phyloP scores from a whole-genome alignment of 1,139 yeast genomes.

The Pichia sp. region DNA sequence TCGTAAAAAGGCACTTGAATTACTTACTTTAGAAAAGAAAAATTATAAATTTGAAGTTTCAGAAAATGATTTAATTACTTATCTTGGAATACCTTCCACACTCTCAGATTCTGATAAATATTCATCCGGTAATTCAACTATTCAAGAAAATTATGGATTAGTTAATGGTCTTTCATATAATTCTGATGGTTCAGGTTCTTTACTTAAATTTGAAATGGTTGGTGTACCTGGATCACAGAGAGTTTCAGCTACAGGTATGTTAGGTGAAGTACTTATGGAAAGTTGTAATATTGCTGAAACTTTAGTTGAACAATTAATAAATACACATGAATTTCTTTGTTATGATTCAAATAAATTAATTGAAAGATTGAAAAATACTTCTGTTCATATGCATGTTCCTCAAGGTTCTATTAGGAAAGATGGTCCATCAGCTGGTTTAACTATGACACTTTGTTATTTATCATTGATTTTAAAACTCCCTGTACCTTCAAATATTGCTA shows the following conservation, averaged over 20 bases:
- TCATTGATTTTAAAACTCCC: slow-evolving; percentile 64
- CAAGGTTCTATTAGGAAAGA: slow-evolving; percentile 85
- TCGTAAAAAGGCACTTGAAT: slow-evolving; percentile 77
- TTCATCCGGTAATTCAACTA: slow-evolving; percentile 24
- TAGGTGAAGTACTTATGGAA: slow-evolving; percentile 79
- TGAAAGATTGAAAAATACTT: slow-evolving; percentile 44
- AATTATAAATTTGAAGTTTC: slow-evolving; percentile 36
- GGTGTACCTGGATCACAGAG: slow-evolving; percentile 44
- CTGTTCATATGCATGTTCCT: slow-evolving; percentile 81
- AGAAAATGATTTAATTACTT: slow-evolving; percentile 36
- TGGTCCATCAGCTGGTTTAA: slow-evolving; percentile 91
- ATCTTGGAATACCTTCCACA: slow-evolving; percentile 38
- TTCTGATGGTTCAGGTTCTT: slow-evolving; percentile 83
- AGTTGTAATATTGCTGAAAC: slow-evolving; percentile 75
- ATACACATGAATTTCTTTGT: slow-evolving; percentile 26
- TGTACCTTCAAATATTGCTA: slow-evolving; percentile 64
- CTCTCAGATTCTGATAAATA: slow-evolving; percentile 31
- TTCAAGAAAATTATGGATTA: slow-evolving; percentile 53
- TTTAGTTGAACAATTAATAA: slow-evolving; percentile 58
- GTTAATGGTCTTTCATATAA: slow-evolving; percentile 91
- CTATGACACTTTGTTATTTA: slow-evolving; percentile 75
- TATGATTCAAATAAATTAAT: slow-evolving; percentile 27
- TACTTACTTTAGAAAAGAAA: slow-evolving; percentile 18
- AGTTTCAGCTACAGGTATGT: slow-evolving; percentile 52
- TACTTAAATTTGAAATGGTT: slow-evolving; percentile 72